Base-by-base conservation (phyloP, 192 early-diverging fungal species). In the Piromyces finnis region DNA sequence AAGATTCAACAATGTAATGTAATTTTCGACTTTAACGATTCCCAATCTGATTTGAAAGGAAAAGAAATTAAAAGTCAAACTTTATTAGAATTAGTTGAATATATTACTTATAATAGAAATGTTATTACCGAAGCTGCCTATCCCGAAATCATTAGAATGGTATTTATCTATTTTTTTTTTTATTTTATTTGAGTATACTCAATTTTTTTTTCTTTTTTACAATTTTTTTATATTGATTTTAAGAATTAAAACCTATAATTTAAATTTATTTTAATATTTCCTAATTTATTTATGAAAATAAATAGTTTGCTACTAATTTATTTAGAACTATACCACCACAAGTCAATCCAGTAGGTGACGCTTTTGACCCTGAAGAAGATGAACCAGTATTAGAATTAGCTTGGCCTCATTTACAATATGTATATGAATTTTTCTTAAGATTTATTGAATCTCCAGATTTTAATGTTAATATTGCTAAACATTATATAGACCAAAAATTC, bases 391-490 rank as follows among this genome's bases (percentile, higher is more conserved):
- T 98, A 78, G 98, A 99, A 84, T 86, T 93, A 51, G 95, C 96
- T 17, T 99, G 98, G 98, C 97, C 97, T 79, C 98, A 99, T 86
- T 85, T 99, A 77, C 96, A 95, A 83, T 92, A 98, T 77, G 97
- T 99, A 15, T 99, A 99, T 85, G 96, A 96, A 84, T 96, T 99
- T 83, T 97, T 99, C 83, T 87, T 99, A 79, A 90, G 96, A 37
- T 99, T 98, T 86, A 94, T 99, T 32, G 98, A 99, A 85, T 97
- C 94, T 0, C 92, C 94, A 79, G 98, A 99, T 84, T 99, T 99
- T 86, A 97, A 97, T 88, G 93, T 94, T 78, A 95, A 95, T 83
- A 91, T 95, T 77, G 98, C 98, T 28, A 96, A 96, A 82, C 94
- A 97, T 83, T 95, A 93, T 84, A 96, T 99, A 81, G 96, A 99